Conservation (phyloP, 2,329 filamentous ascomycete genomes). For the Epichloe festucae region DNA sequence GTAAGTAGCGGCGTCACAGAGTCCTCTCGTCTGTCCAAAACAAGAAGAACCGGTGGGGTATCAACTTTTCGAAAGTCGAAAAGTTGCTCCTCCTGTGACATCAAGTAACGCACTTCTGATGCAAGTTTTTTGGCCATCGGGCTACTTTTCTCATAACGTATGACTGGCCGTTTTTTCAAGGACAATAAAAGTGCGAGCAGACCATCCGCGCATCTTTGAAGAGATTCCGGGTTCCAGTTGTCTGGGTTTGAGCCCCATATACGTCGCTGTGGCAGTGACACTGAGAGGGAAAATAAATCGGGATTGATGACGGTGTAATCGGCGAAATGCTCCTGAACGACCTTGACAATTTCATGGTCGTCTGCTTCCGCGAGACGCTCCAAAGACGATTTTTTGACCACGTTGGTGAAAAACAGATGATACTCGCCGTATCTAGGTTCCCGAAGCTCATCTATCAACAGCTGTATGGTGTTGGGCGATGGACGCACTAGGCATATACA, state of each 20-base stretch:
- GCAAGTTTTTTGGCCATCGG: constrained; percentile 83
- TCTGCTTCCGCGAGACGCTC: constrained; percentile 93
- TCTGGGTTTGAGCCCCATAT: constrained; percentile 77
- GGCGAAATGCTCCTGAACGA: constrained; percentile 90
- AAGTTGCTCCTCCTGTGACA: constrained; percentile 89
- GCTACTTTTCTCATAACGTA: constrained; percentile 87
- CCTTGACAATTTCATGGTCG: constrained; percentile 90
- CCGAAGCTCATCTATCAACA: constrained; percentile 85
- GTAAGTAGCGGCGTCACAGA: constrained; percentile 88
- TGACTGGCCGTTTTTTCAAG: constrained; percentile 91
- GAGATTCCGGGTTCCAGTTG: constrained; percentile 77
- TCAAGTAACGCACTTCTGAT: constrained; percentile 80
- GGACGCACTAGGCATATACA: constrained; percentile 90
- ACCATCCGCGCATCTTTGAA: constrained; percentile 80
- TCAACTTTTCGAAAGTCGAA: constrained; percentile 95
- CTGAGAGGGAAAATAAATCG: constrained; percentile 72
- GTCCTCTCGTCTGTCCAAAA: constrained; percentile 85
- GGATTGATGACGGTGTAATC: constrained; percentile 94
- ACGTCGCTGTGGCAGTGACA: constrained; percentile 58
- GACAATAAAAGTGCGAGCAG: constrained; percentile 72
- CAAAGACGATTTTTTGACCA: constrained; percentile 93
- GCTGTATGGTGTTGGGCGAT: constrained; percentile 82
- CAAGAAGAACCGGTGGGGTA: constrained; percentile 81
- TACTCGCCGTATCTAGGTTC: constrained; percentile 98
- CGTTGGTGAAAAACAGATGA: constrained; percentile 93